These are phyloP conservation scores for Gnetum montanum DNA, from an alignment of 75 land plant genomes.

Conservation along the genomic window DNA sequence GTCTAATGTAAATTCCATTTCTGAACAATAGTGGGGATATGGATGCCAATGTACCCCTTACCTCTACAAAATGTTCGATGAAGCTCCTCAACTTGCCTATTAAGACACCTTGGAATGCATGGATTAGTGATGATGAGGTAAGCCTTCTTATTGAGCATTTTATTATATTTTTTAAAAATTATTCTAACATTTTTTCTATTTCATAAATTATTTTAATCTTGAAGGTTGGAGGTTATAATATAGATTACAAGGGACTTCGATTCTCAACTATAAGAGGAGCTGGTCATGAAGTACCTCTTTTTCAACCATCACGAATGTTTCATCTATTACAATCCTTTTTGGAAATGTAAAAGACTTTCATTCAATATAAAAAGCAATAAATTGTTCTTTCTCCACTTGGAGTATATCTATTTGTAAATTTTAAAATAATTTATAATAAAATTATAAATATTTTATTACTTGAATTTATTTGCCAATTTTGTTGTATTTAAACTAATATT, in stretches of 20 bases:
- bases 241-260: conserved; percentile 31
- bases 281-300: conserved; percentile 56
- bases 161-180: not conserved
- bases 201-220: conserved; percentile 31
- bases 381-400: no score
- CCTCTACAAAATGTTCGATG: conserved; percentile 23
- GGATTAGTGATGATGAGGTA: conserved; percentile 13
- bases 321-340: no score
- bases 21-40: conserved; percentile 32
- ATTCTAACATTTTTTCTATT: not conserved
- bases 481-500: no score
- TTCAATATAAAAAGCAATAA: no score
- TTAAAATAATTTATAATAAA: no score
- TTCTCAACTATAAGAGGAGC: conserved; percentile 61
- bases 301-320: no score
- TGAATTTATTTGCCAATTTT: no score
- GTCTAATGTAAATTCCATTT: not conserved
- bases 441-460: no score
- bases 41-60: conserved; percentile 36
- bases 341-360: no score
- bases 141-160: not conserved
- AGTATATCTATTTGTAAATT: no score
- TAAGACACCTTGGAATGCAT: conserved; percentile 28
- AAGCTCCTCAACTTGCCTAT: conserved; percentile 16
- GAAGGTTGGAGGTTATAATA: conserved; percentile 61